These are phyloP conservation scores for Penicillium bovifimosum DNA, from an alignment of 495 filamentous ascomycete genomes.

Conservation along the genomic window DNA sequence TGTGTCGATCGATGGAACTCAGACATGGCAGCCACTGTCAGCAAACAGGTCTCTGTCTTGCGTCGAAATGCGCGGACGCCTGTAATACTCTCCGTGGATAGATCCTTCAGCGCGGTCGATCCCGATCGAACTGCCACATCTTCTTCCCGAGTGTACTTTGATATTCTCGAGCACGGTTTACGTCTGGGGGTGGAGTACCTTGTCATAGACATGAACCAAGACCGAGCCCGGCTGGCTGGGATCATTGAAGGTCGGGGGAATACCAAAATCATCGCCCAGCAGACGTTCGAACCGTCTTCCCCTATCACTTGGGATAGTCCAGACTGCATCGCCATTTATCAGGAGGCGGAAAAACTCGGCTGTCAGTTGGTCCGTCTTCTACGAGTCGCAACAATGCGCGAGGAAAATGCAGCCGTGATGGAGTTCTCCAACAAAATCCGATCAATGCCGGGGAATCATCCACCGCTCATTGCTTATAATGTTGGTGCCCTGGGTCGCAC, in stretches of 20 bases:
- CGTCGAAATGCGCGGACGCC: slow-evolving; percentile 57
- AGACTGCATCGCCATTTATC: slow-evolving; percentile 49
- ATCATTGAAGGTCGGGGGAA: slow-evolving; percentile 53
- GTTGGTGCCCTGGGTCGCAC: slow-evolving; percentile 61
- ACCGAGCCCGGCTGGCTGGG: slow-evolving; percentile 34
- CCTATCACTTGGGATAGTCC: slow-evolving; percentile 58
- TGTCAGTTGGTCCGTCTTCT: slow-evolving; percentile 68
- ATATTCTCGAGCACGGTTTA: slow-evolving; percentile 57
- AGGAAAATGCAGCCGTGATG: slow-evolving; percentile 53
- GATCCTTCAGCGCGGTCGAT: slow-evolving; percentile 36
- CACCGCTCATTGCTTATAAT: slow-evolving; percentile 67
- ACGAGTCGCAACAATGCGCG: slow-evolving; percentile 52
- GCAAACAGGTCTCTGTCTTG: slow-evolving; percentile 42
- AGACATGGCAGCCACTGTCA: slow-evolving; percentile 38
- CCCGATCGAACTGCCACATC: slow-evolving; percentile 20
- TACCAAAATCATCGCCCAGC: slow-evolving; percentile 72
- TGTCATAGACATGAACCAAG: slow-evolving; percentile 57
- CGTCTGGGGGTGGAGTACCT: slow-evolving; percentile 71
- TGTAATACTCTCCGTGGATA: slow-evolving; percentile 64
- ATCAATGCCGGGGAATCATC: slow-evolving; percentile 31
- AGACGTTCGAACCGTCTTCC: slow-evolving; percentile 46
- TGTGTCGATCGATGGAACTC: slow-evolving; percentile 59
- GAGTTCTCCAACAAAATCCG: slow-evolving; percentile 48
- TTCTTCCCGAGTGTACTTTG: slow-evolving; percentile 32
- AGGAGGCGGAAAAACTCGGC: slow-evolving; percentile 54